Percentiles rank a stretch among this genome's conserved stretches.
phyloP scores from a whole-genome alignment of 2,329 filamentous ascomycete species.

The Huntiella moniliformis region DNA sequence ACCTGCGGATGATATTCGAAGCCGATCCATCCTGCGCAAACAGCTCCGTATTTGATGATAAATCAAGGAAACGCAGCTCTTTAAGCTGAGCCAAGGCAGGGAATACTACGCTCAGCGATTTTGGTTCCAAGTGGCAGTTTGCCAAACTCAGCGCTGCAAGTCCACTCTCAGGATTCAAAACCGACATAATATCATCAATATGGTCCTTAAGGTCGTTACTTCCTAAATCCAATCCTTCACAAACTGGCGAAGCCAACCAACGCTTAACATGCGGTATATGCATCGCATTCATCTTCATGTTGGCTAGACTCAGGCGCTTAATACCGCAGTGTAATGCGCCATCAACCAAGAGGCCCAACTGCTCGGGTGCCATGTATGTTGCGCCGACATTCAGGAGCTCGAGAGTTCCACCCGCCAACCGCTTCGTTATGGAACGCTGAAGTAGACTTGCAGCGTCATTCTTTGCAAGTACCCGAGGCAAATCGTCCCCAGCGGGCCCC shows the following conservation, averaged over 20 bases:
- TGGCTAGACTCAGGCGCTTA: constrained; percentile 61
- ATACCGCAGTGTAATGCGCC: constrained; percentile 64
- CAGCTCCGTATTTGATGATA: constrained; percentile 73
- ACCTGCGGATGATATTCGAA: constrained; percentile 57
- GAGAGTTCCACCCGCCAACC: constrained; percentile 55
- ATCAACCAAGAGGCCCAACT: constrained; percentile 61
- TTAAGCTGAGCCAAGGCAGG: constrained; percentile 51
- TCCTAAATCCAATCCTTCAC: constrained; percentile 75
- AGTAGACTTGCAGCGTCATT: constrained; percentile 40
- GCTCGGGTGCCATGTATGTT: constrained; percentile 51
- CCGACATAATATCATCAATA: constrained; percentile 38
- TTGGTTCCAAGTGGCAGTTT: constrained; percentile 61
- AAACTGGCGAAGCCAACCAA: constrained; percentile 58
- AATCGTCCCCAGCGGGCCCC: constrained; percentile 14
- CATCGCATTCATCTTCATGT: constrained; percentile 57
- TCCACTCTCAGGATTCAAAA: constrained; percentile 18
- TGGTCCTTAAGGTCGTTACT: constrained; percentile 54
- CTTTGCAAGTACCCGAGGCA: constrained; percentile 24
- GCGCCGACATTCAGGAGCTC: constrained; percentile 72
- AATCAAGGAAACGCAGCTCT: constrained; percentile 71
- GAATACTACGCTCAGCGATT: constrained; percentile 54
- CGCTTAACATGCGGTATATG: constrained; percentile 57
- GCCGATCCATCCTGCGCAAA: constrained; percentile 60
- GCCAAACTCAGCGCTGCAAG: constrained; percentile 55
- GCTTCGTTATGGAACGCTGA: constrained; percentile 55